phyloP scores from a whole-genome alignment of 441 rosid genomes.

The Biscutella auriculata region DNA sequence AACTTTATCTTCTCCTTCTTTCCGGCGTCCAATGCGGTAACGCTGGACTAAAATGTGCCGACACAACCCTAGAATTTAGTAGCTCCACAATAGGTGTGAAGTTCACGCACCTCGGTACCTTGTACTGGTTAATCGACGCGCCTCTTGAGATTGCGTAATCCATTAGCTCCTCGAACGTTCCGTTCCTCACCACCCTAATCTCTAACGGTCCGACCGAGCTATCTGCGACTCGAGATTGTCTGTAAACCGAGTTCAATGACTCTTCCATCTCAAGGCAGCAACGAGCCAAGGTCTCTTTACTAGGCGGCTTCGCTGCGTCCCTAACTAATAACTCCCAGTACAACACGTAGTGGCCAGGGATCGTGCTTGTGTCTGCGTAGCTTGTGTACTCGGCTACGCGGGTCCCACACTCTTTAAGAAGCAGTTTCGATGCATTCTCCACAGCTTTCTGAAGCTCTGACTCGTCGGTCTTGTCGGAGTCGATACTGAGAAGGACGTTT shows the following conservation, averaged over 20 bases:
- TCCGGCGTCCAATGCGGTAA: slow-evolving; percentile 75
- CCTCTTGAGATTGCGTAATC: slow-evolving; percentile 88
- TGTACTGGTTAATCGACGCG: slow-evolving; percentile 87
- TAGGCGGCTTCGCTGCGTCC: slow-evolving; percentile 36
- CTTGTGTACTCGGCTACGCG: slow-evolving; percentile 91
- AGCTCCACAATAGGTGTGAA: slow-evolving; percentile 77
- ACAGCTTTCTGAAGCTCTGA: slow-evolving; percentile 74
- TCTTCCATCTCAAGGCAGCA: slow-evolving; percentile 83
- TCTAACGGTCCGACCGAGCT: slow-evolving; percentile 77
- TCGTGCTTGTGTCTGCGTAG: slow-evolving; percentile 59
- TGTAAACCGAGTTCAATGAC: slow-evolving; percentile 69
- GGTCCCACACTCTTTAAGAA: slow-evolving; percentile 31
- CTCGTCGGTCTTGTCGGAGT: slow-evolving; percentile 86
- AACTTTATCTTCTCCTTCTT: slow-evolving; percentile 33
- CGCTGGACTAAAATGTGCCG: slow-evolving; percentile 53
- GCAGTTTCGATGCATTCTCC: slow-evolving; percentile 46
- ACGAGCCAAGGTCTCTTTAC: slow-evolving; percentile 27
- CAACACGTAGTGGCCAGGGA: slow-evolving; percentile 81
- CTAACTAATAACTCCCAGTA: slow-evolving; percentile 64
- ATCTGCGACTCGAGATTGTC: slow-evolving; percentile 69
- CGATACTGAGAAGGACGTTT: slow-evolving; percentile 76
- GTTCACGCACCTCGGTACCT: slow-evolving; percentile 85
- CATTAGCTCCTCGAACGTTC: slow-evolving; percentile 93
- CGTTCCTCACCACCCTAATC: slow-evolving; percentile 62
- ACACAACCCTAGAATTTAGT: slow-evolving; percentile 62